phyloP scores from a whole-genome alignment of 2,329 filamentous ascomycete species.

The Fusarium foetens region DNA sequence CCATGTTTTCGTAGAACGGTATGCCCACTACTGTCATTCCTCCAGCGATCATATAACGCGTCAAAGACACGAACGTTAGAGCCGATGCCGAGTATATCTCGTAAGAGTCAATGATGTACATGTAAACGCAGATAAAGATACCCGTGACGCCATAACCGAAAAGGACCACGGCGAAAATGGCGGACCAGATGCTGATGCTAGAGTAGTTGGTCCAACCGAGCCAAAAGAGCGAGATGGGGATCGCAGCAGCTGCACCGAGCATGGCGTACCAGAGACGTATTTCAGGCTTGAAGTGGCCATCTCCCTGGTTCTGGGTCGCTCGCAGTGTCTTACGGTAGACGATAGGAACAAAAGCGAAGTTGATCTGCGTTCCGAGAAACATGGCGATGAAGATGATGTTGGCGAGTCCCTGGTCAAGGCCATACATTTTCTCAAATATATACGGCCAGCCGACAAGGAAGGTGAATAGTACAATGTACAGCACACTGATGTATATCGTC shows the following conservation, averaged over 20 bases:
- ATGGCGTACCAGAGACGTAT: constrained; percentile 56
- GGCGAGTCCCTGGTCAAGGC: constrained; percentile 53
- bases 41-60: constrained; percentile 47
- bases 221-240: constrained; percentile 62
- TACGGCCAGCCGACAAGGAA: constrained; percentile 62
- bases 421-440: constrained; percentile 58
- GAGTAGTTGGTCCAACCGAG: constrained; percentile 59
- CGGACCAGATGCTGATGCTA: constrained; percentile 56
- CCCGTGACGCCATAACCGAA: constrained; percentile 57
- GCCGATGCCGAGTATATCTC: constrained; percentile 49
- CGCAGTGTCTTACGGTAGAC: constrained; percentile 48
- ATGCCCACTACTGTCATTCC: constrained; percentile 50
- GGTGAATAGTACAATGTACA: constrained; percentile 65
- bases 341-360: constrained; percentile 48
- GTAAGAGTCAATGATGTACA: constrained; percentile 52
- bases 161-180: constrained; percentile 53
- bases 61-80: constrained; percentile 46
- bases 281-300: constrained; percentile 49
- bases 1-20: constrained; percentile 49
- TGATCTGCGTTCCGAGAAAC: constrained; percentile 53
- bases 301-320: constrained; percentile 23
- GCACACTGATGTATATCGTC: constrained; percentile 60
- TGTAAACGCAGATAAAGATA: constrained; percentile 46
- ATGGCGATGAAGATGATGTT: constrained; percentile 58
- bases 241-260: constrained; percentile 52